These are phyloP conservation scores for Pyricularia sp. DNA, from an alignment of 2,329 filamentous ascomycete species.

Conservation along the genomic window DNA sequence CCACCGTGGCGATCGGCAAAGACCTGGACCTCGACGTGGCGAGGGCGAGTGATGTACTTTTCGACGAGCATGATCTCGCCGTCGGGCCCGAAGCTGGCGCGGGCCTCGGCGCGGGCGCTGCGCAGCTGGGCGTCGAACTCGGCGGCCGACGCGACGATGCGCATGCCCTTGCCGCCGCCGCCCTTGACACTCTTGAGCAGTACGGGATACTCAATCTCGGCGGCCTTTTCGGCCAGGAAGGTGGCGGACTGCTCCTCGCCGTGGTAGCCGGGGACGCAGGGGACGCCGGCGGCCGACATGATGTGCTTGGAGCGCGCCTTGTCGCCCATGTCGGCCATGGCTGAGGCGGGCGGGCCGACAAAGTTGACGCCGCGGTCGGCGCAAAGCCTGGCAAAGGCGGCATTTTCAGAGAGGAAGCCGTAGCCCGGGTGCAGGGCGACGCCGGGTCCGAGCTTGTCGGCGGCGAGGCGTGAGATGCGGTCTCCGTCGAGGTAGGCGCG, in stretches of 20 bases:
- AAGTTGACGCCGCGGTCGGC: slow-evolving; percentile 85
- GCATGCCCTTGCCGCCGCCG: slow-evolving; percentile 75
- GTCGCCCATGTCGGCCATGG: slow-evolving; percentile 83
- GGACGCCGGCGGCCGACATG: slow-evolving; percentile 89
- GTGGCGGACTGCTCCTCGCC: slow-evolving; percentile 63
- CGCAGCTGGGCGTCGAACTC: slow-evolving; percentile 60
- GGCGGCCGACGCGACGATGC: slow-evolving; percentile 53
- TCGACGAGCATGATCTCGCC: slow-evolving; percentile 74
- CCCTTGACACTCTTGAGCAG: slow-evolving; percentile 70
- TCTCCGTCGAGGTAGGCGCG: slow-evolving; percentile 88
- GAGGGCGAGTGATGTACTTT: slow-evolving; percentile 63
- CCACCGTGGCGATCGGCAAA: slow-evolving; percentile 73
- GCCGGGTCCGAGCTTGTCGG: slow-evolving; percentile 19
- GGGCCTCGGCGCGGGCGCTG: slow-evolving; percentile 62
- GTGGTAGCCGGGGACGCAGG: slow-evolving; percentile 93
- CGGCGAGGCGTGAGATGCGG: slow-evolving; percentile 78
- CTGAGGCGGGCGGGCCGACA: slow-evolving; percentile 75
- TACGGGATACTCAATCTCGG: slow-evolving; percentile 55
- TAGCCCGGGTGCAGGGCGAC: slow-evolving; percentile 58
- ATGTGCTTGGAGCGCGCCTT: slow-evolving; percentile 92
- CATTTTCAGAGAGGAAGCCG: slow-evolving; percentile 90
- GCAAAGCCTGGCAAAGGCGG: slow-evolving; percentile 76
- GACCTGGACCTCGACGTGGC: slow-evolving; percentile 83
- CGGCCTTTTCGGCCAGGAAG: slow-evolving; percentile 53
- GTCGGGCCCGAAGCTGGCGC: slow-evolving; percentile 68